Conservation (phyloP, 768 basidiomycete species). For the Lentinula aciculospora region DNA sequence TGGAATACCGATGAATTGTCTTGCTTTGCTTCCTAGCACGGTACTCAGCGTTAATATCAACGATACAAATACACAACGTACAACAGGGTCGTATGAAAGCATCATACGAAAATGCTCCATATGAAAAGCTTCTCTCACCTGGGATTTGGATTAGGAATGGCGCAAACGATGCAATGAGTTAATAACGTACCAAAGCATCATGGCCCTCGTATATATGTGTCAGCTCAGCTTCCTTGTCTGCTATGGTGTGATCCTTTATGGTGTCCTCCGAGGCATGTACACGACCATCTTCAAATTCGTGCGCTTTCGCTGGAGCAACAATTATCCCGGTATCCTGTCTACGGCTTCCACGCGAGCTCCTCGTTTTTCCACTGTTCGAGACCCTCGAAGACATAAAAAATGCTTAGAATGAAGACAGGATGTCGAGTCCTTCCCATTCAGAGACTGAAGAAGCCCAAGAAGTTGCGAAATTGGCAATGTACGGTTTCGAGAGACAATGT, state of each 20-base stretch:
- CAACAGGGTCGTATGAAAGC: constrained; percentile 72
- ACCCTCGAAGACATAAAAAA: not conserved
- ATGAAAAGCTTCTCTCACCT: constrained; percentile 89
- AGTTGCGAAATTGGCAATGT: not conserved
- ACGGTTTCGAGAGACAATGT: constrained; percentile 13
- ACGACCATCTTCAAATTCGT: not conserved
- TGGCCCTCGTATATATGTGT: constrained; percentile 57
- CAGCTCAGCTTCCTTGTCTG: constrained; percentile 53
- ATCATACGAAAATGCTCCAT: constrained; percentile 76
- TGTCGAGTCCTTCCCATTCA: not conserved
- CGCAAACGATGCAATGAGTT: not conserved
- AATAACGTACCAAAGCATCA: constrained; percentile 67
- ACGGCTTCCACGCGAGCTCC: not conserved
- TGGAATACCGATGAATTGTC: constrained; percentile 71
- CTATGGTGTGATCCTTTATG: constrained; percentile 44
- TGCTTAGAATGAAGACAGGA: not conserved
- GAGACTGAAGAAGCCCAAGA: no score
- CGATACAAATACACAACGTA: constrained; percentile 23
- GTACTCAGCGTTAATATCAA: constrained; percentile 1
- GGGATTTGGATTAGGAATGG: not conserved
- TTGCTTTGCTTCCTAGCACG: constrained; percentile 56
- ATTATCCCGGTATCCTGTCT: not conserved
- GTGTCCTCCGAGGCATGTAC: constrained; percentile 11
- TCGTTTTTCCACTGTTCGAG: not conserved
- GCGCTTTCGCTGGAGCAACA: not conserved